Evolutionary conservation across 2,329 filamentous ascomycete genomes (phyloP).

Genomic region (Polytolypa hystricis): DNA sequence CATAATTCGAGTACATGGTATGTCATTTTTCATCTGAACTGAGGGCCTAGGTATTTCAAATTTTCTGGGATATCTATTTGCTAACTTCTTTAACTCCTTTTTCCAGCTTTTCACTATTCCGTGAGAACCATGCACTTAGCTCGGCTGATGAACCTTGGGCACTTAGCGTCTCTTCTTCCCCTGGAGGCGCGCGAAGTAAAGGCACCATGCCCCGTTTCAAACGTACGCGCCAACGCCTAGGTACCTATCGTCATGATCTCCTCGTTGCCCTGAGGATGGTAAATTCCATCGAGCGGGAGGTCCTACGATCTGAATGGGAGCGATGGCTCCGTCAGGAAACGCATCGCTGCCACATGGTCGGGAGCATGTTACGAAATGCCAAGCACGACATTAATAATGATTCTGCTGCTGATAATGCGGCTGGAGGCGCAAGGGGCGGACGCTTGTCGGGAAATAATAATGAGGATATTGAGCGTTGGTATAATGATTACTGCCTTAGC

Average conservation of each 20-base stretch:
- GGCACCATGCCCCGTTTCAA: slow-evolving; percentile 50
- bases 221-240: slow-evolving; percentile 71
- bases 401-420: slow-evolving; percentile 15
- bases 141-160: slow-evolving; percentile 21
- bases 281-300: slow-evolving; percentile 77
- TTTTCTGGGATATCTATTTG: neutral
- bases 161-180: slow-evolving; percentile 17
- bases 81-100: neutral
- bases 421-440: slow-evolving; percentile 17
- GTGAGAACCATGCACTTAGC: slow-evolving; percentile 28
- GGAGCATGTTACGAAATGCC: slow-evolving; percentile 32
- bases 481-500: slow-evolving; percentile 52
- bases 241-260: slow-evolving; percentile 76
- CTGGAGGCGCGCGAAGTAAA: slow-evolving; percentile 20
- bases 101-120: slow-evolving; percentile 30
- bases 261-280: slow-evolving; percentile 83
- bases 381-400: slow-evolving; percentile 14
- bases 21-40: slow-evolving; percentile 7
- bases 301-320: slow-evolving; percentile 82
- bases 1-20: slow-evolving; percentile 25
- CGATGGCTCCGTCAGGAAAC: slow-evolving; percentile 80
- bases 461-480: slow-evolving; percentile 44
- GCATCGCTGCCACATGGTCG: slow-evolving; percentile 57
- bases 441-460: slow-evolving; percentile 23
- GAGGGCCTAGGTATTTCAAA: too few species aligned